These are phyloP conservation scores for Salicornia ramosissima DNA, from an alignment of 148 eudicot species.

Conservation along the genomic window DNA sequence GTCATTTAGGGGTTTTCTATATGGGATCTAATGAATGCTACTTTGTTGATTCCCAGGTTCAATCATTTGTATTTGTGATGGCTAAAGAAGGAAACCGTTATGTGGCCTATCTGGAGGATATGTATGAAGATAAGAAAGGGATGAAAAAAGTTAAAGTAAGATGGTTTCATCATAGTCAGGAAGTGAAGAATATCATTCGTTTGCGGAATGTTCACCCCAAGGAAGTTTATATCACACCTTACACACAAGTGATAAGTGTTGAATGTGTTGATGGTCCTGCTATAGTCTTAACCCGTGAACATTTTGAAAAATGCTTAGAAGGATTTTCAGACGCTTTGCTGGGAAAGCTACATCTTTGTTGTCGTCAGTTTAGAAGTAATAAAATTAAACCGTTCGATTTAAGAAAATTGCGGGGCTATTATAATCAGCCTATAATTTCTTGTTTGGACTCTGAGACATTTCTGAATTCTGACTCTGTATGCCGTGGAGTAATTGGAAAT, in stretches of 20 bases:
- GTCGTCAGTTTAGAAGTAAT: slow-evolving; percentile 71
- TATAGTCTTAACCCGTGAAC: slow-evolving; percentile 74
- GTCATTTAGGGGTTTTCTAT: background rate
- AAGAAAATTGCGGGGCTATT: slow-evolving; percentile 78
- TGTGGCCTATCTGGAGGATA: slow-evolving; percentile 92
- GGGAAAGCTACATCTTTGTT: slow-evolving; percentile 67
- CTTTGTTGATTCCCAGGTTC: slow-evolving; percentile 41
- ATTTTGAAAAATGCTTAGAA: slow-evolving; percentile 66
- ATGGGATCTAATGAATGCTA: background rate
- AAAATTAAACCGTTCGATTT: slow-evolving; percentile 81
- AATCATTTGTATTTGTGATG: slow-evolving; percentile 94
- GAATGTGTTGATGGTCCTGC: slow-evolving; percentile 98
- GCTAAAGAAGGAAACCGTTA: slow-evolving; percentile 81
- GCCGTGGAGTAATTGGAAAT: slow-evolving; percentile 19
- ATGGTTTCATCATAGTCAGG: slow-evolving; percentile 91
- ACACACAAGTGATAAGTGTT: slow-evolving; percentile 85
- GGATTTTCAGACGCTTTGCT: slow-evolving; percentile 52
- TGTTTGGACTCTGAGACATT: slow-evolving; percentile 58
- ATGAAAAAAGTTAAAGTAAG: slow-evolving; percentile 97
- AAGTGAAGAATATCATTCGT: slow-evolving; percentile 66
- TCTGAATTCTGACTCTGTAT: slow-evolving; percentile 22
- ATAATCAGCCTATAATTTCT: slow-evolving; percentile 69
- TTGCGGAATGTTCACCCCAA: slow-evolving; percentile 72
- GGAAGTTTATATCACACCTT: slow-evolving; percentile 91
- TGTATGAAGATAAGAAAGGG: slow-evolving; percentile 92